Percentiles rank a stretch among this genome's conserved stretches.
Evolutionary conservation across 2,329 filamentous ascomycete genomes (phyloP).

Genomic region (Arthroderma uncinatum): DNA sequence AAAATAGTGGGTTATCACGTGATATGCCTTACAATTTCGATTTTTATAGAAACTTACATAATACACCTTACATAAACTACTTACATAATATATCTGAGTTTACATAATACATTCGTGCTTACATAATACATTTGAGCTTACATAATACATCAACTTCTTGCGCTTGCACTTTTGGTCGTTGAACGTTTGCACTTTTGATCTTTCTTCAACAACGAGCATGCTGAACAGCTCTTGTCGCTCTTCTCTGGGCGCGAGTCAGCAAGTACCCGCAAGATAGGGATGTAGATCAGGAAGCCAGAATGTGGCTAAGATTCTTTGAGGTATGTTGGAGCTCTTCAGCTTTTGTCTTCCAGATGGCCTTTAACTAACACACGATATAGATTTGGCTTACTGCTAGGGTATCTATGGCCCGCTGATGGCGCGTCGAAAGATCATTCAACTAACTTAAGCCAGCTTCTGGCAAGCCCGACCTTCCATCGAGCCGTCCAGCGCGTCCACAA

Average conservation of each 20-base stretch:
- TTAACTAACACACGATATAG: constrained; percentile 18
- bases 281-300: background rate
- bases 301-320: constrained; percentile 26
- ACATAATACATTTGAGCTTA: too few relatives aligned
- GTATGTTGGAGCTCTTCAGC: constrained; percentile 18
- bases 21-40: background rate
- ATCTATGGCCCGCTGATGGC: constrained; percentile 21
- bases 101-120: too few relatives aligned
- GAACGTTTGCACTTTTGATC: too few relatives aligned
- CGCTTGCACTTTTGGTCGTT: too few relatives aligned
- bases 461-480: constrained; percentile 35
- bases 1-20: background rate
- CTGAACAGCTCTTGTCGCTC: background rate
- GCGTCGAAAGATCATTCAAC: constrained; percentile 26
- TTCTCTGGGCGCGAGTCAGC: background rate
- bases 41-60: background rate
- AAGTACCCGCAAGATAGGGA: background rate
- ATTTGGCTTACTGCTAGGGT: constrained; percentile 30
- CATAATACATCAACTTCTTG: too few relatives aligned
- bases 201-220: background rate
- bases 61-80: too few relatives aligned
- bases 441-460: constrained; percentile 26
- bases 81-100: too few relatives aligned
- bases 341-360: constrained; percentile 3
- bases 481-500: constrained; percentile 35